Percentiles rank a stretch among this genome's conserved stretches.
phyloP scores from a whole-genome alignment of 768 basidiomycete genomes.

The Cystobasidium ongulense region DNA sequence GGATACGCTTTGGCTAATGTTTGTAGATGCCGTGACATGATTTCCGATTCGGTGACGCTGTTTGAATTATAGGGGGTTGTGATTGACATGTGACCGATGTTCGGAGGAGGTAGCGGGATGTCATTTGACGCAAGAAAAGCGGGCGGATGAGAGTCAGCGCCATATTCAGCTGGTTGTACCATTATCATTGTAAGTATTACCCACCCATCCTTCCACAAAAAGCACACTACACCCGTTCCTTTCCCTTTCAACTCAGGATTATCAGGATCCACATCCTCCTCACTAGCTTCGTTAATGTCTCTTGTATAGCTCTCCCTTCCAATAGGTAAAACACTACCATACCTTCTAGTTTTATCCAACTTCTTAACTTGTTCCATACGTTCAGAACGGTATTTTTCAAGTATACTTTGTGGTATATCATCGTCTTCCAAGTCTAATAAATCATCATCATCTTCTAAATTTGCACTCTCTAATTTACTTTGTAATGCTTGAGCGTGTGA shows the following conservation, averaged over 20 bases:
- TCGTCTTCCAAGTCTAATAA: constrained; percentile 37
- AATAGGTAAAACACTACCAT: constrained; percentile 75
- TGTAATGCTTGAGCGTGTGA: neutral
- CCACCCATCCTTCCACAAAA: constrained; percentile 90
- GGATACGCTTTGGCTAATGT: constrained; percentile 73
- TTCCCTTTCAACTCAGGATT: constrained; percentile 56
- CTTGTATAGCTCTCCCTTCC: constrained; percentile 85
- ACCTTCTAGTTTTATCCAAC: constrained; percentile 56
- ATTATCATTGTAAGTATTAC: no score
- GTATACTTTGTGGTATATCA: constrained; percentile 44
- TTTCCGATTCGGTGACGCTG: constrained; percentile 73
- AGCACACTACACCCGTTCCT: constrained; percentile 88
- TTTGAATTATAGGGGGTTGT: neutral
- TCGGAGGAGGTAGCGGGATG: neutral
- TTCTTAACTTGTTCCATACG: constrained; percentile 58
- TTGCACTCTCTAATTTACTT: constrained; percentile 33
- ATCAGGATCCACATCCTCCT: constrained; percentile 53
- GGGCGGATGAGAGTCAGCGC: neutral
- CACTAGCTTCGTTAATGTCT: constrained; percentile 90
- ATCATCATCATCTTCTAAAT: constrained; percentile 38
- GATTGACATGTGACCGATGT: neutral
- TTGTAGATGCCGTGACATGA: constrained; percentile 61
- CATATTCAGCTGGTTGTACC: no score
- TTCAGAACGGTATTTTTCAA: constrained; percentile 59
- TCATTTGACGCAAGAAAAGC: neutral